phyloP scores from a whole-genome alignment of 805 yeast genomes.

The Saccharomycopsis fodiens region DNA sequence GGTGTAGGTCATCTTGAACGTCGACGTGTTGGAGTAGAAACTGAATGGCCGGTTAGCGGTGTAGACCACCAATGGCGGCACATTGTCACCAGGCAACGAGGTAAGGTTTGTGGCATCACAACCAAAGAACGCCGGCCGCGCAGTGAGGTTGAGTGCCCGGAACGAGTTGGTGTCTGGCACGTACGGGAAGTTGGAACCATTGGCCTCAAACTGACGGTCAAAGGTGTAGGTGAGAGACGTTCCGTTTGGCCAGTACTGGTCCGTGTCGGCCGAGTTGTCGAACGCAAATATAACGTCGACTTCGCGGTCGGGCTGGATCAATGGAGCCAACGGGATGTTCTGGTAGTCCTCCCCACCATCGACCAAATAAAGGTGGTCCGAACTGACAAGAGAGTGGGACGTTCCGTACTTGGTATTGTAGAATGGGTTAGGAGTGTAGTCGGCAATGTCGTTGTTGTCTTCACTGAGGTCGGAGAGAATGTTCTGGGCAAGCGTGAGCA shows the following conservation, averaged over 20 bases:
- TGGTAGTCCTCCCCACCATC: slow-evolving; percentile 70
- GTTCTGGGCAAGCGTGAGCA: slow-evolving; percentile 38
- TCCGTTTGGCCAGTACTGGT: slow-evolving; percentile 24
- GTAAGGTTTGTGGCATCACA: slow-evolving; percentile 64
- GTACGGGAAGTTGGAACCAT: slow-evolving; percentile 63
- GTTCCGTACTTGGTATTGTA: slow-evolving; percentile 34
- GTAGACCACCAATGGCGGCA: neutral
- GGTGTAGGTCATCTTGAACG: slow-evolving; percentile 55
- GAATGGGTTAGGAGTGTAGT: slow-evolving; percentile 68
- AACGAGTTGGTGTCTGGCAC: slow-evolving; percentile 68
- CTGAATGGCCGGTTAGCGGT: slow-evolving; percentile 43
- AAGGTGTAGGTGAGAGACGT: slow-evolving; percentile 13
- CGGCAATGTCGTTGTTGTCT: slow-evolving; percentile 58
- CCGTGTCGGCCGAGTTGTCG: slow-evolving; percentile 60
- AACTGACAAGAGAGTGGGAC: slow-evolving; percentile 31
- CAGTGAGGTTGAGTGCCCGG: slow-evolving; percentile 49
- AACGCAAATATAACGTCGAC: slow-evolving; percentile 57
- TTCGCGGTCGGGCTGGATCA: slow-evolving; percentile 49
- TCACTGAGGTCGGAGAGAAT: slow-evolving; percentile 40
- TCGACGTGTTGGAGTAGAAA: slow-evolving; percentile 60
- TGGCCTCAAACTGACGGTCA: slow-evolving; percentile 22
- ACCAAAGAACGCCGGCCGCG: slow-evolving; percentile 76
- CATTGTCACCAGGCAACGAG: slow-evolving; percentile 31
- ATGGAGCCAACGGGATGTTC: slow-evolving; percentile 54
- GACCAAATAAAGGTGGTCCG: slow-evolving; percentile 42